Conservation (phyloP, 2,329 filamentous ascomycete genomes). For the Microthyrium microscopicum region DNA sequence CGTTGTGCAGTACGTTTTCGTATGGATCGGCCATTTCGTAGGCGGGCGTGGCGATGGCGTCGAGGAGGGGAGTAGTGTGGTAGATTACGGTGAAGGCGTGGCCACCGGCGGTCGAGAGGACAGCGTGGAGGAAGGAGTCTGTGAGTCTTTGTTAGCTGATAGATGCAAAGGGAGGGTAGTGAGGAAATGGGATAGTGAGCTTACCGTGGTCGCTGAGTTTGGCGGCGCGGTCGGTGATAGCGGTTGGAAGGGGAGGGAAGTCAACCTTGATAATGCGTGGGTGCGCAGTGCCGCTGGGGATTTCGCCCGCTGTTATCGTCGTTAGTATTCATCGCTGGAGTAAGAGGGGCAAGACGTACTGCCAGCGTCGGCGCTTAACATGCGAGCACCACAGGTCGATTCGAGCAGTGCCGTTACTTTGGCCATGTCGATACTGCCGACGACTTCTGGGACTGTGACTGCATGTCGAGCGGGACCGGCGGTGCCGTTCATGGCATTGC, state of each 20-base stretch:
- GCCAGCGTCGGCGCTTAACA: conserved; percentile 26
- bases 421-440: conserved; percentile 29
- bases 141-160: neutral
- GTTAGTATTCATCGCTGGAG: conserved; percentile 5
- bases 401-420: conserved; percentile 26
- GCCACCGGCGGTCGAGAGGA: conserved; percentile 30
- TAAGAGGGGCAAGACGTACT: conserved; percentile 11
- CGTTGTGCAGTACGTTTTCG: conserved; percentile 46
- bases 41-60: conserved; percentile 18
- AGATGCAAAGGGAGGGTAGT: conserved; percentile 5
- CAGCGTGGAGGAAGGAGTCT: conserved; percentile 25
- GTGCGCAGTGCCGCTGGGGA: conserved; percentile 20
- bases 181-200: conserved; percentile 7
- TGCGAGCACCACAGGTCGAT: conserved; percentile 29
- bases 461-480: conserved; percentile 37
- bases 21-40: conserved; percentile 54
- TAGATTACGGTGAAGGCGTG: conserved; percentile 60
- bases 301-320: conserved; percentile 20
- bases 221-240: conserved; percentile 18
- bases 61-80: conserved; percentile 41
- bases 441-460: conserved; percentile 35
- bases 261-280: conserved; percentile 28
- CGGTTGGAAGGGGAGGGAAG: conserved; percentile 22
- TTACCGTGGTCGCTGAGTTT: conserved; percentile 27
- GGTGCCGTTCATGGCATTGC: conserved; percentile 30